phyloP scores from a whole-genome alignment of 2,329 filamentous ascomycete species.

The Colletotrichum cordylinicola region DNA sequence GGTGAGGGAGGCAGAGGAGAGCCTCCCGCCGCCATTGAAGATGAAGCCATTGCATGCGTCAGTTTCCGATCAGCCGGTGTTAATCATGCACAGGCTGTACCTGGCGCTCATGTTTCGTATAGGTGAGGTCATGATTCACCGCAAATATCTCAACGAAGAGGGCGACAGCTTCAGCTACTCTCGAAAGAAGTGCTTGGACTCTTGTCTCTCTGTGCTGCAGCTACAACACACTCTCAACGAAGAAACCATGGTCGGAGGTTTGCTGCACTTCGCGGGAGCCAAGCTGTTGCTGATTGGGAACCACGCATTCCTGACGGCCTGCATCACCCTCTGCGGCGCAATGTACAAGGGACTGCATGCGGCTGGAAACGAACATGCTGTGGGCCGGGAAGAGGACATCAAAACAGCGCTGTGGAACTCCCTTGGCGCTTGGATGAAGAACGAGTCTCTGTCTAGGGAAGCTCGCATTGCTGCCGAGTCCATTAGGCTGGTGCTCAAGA shows the following conservation, averaged over 20 bases:
- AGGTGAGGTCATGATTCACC: slow-evolving; percentile 35
- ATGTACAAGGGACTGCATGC: background rate
- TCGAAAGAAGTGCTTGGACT: slow-evolving; percentile 26
- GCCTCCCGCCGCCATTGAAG: slow-evolving; percentile 27
- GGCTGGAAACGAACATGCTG: background rate
- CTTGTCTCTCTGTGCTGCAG: slow-evolving; percentile 26
- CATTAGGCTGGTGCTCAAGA: background rate
- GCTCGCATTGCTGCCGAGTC: background rate
- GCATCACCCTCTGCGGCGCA: slow-evolving; percentile 24
- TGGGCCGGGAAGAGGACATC: background rate
- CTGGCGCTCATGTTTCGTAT: slow-evolving; percentile 32
- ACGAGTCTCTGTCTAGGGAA: background rate
- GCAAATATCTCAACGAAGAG: slow-evolving; percentile 26
- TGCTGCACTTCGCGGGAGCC: slow-evolving; percentile 23
- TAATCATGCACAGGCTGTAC: slow-evolving; percentile 31
- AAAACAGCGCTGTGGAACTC: background rate
- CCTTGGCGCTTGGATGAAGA: background rate
- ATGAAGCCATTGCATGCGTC: slow-evolving; percentile 22
- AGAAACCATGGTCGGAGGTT: slow-evolving; percentile 24
- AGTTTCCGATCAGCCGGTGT: slow-evolving; percentile 26
- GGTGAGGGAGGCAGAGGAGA: slow-evolving; percentile 26
- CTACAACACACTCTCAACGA: slow-evolving; percentile 30
- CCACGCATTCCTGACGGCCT: slow-evolving; percentile 28
- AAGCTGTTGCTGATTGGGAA: slow-evolving; percentile 26
- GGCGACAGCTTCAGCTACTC: slow-evolving; percentile 30